Evolutionary conservation across 2,329 filamentous ascomycete species (phyloP).

Genomic region (Seiridium cupressi): DNA sequence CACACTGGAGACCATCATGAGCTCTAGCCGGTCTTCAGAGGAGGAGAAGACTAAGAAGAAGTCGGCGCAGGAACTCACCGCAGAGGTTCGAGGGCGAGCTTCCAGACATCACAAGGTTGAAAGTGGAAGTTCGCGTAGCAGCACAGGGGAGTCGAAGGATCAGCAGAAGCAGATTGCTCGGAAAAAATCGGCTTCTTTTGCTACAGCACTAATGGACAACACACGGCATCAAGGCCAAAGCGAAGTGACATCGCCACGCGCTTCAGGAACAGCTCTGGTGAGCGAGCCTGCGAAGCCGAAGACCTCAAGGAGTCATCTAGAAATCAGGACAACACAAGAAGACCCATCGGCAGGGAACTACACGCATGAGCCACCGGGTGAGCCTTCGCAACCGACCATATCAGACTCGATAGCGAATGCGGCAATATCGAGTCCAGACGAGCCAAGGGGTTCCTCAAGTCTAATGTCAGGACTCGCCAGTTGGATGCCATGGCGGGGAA

Average conservation of each 20-base stretch:
- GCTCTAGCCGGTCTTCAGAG: conserved; percentile 62
- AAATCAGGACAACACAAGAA: conserved; percentile 38
- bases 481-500: conserved; percentile 46
- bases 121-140: conserved; percentile 28
- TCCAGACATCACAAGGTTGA: conserved; percentile 30
- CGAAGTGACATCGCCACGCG: conserved; percentile 28
- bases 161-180: conserved; percentile 20
- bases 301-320: conserved; percentile 51
- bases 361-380: conserved; percentile 23
- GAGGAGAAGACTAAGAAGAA: conserved; percentile 62
- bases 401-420: conserved; percentile 25
- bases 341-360: conserved; percentile 15
- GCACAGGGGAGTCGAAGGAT: conserved; percentile 17
- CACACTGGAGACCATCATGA: conserved; percentile 66
- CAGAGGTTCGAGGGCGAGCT: conserved; percentile 51
- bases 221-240: conserved; percentile 27
- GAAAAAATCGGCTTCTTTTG: conserved; percentile 41
- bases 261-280: conserved; percentile 42
- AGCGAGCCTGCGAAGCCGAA: conserved; percentile 57
- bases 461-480: conserved; percentile 38
- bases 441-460: conserved; percentile 13
- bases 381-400: conserved; percentile 18
- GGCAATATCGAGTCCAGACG: conserved; percentile 23
- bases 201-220: conserved; percentile 44
- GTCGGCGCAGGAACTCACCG: conserved; percentile 54